Evolutionary conservation across 352 stramenopile genomes (phyloP).

Genomic region (Globisporangium paroecandrum): DNA sequence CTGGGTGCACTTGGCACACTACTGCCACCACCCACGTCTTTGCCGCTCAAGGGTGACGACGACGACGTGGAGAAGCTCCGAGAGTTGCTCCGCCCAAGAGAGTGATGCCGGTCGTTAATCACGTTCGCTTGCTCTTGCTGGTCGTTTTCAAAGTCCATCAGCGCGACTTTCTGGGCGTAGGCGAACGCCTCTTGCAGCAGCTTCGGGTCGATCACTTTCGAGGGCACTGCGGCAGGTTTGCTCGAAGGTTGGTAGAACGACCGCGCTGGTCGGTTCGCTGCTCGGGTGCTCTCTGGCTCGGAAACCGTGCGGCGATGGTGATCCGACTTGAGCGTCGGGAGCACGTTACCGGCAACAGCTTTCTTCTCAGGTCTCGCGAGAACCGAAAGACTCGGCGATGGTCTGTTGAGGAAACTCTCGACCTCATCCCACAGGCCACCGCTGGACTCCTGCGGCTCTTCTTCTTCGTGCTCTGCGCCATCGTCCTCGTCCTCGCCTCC

Average conservation of each 20-base stretch:
- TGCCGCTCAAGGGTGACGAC: constrained; percentile 9
- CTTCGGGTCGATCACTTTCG: constrained; percentile 52
- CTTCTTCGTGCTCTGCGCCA: constrained; percentile 11
- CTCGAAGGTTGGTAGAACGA: constrained; percentile 10
- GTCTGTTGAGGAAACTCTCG: constrained; percentile 71
- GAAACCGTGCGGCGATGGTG: constrained; percentile 15
- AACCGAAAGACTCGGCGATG: constrained; percentile 48
- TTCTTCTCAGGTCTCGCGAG: constrained; percentile 37
- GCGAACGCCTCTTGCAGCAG: constrained; percentile 76
- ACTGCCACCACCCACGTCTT: background rate
- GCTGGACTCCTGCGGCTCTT: constrained; percentile 43
- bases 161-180: constrained; percentile 58
- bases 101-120: constrained; percentile 15
- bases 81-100: constrained; percentile 8
- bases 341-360: constrained; percentile 19
- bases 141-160: constrained; percentile 39
- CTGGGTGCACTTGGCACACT: background rate
- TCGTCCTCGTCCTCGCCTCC: constrained; percentile 21
- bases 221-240: constrained; percentile 9
- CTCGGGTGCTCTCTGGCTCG: constrained; percentile 25
- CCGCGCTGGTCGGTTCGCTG: constrained; percentile 20
- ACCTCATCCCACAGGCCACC: constrained; percentile 66
- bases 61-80: constrained; percentile 3
- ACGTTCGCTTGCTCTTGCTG: constrained; percentile 20
- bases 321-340: constrained; percentile 41